Evolutionary conservation across 352 stramenopile species (phyloP).

Genomic region (Phytophthora tentaculata): DNA sequence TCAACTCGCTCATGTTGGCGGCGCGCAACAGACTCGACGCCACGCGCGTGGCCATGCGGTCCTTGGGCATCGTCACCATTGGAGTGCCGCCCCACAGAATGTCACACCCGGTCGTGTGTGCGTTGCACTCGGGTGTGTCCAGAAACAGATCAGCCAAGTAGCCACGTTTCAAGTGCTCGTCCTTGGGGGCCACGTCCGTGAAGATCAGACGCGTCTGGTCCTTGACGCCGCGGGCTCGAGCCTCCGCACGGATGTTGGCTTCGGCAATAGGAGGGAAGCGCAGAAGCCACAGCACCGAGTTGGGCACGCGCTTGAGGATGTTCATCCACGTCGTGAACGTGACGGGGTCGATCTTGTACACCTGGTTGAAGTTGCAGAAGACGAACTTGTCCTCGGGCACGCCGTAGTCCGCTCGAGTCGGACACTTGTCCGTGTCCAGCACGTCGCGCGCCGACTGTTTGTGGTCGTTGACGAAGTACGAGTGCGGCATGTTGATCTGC

Average conservation of each 20-base stretch:
- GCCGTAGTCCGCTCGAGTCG: conserved; percentile 86
- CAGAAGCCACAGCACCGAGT: conserved; percentile 93
- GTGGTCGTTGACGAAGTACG: conserved; percentile 95
- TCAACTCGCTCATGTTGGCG: conserved; percentile 81
- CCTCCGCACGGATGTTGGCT: conserved; percentile 87
- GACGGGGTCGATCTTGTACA: conserved; percentile 95
- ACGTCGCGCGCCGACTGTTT: conserved; percentile 86
- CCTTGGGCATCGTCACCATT: conserved; percentile 90
- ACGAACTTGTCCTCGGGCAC: conserved; percentile 93
- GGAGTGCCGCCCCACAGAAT: conserved; percentile 93
- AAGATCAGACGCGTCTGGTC: conserved; percentile 74
- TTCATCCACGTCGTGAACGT: conserved; percentile 94
- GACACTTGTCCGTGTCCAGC: conserved; percentile 77
- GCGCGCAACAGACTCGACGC: conserved; percentile 86
- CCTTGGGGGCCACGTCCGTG: conserved; percentile 87
- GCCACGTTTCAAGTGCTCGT: conserved; percentile 91
- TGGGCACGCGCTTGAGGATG: conserved; percentile 92
- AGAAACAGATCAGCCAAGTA: conserved; percentile 93
- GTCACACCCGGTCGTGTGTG: conserved; percentile 92
- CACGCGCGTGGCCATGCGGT: conserved; percentile 92
- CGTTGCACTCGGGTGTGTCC: conserved; percentile 92
- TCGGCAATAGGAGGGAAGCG: conserved; percentile 85
- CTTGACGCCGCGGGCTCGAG: conserved; percentile 70
- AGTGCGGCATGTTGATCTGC: conserved; percentile 92
- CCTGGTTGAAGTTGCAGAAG: conserved; percentile 95